Conservation (phyloP, 805 yeast genomes). For the Ogataea corticis region DNA sequence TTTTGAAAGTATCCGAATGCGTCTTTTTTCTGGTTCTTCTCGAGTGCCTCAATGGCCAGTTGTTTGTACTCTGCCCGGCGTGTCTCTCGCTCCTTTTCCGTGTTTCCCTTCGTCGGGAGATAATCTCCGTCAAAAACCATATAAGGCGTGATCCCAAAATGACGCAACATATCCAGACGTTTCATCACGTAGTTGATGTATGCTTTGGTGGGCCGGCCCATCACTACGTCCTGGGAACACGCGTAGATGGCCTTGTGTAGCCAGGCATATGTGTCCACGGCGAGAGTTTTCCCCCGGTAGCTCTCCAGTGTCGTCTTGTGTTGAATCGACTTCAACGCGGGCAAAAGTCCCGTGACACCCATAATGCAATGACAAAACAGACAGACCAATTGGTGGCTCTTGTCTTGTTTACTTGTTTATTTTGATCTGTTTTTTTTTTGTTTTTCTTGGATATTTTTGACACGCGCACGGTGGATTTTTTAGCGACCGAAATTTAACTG, state of each 20-base stretch:
- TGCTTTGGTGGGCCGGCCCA: slow-evolving; percentile 66
- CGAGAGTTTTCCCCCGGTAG: slow-evolving; percentile 74
- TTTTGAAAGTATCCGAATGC: slow-evolving; percentile 74
- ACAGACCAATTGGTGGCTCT: no score
- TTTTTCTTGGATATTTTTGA: no score
- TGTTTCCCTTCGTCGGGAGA: slow-evolving; percentile 72
- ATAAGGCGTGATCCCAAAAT: slow-evolving; percentile 75
- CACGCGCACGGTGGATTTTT: no score
- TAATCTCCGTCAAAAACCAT: slow-evolving; percentile 93
- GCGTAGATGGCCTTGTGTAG: slow-evolving; percentile 81
- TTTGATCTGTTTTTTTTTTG: no score
- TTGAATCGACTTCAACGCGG: slow-evolving; percentile 75
- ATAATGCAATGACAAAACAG: slow-evolving; percentile 44
- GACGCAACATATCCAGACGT: slow-evolving; percentile 62
- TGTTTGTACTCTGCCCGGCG: slow-evolving; percentile 58
- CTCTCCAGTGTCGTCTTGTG: slow-evolving; percentile 54
- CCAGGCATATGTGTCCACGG: slow-evolving; percentile 98
- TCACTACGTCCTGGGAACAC: slow-evolving; percentile 81
- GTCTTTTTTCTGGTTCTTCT: slow-evolving; percentile 52
- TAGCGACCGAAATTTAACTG: no score
- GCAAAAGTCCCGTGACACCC: slow-evolving; percentile 86
- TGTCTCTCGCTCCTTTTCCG: slow-evolving; percentile 64
- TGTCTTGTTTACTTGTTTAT: slow-evolving; percentile 3
- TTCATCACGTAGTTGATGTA: slow-evolving; percentile 70
- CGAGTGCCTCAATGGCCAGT: slow-evolving; percentile 53